Conservation (phyloP, 2,329 filamentous ascomycete species). For the Sporothrix variecibatus region DNA sequence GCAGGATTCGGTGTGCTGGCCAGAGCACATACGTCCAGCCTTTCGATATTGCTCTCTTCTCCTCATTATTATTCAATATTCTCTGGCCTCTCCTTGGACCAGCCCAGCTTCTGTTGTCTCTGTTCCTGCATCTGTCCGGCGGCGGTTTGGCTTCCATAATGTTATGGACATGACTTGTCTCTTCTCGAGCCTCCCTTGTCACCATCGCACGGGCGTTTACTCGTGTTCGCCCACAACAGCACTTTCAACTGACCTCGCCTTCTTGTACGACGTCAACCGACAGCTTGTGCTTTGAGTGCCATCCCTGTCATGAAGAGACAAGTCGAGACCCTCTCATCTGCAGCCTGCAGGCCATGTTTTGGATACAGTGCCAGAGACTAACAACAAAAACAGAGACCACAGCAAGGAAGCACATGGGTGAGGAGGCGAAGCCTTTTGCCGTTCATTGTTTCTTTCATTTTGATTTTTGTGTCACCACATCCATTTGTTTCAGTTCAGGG, state of each 20-base stretch:
- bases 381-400: not conserved
- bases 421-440: not conserved
- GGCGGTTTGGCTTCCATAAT: slow-evolving; percentile 2
- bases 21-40: not conserved
- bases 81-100: not conserved
- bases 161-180: not conserved
- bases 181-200: not conserved
- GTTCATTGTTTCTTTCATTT: not conserved
- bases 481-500: not conserved
- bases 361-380: not conserved
- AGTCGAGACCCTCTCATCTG: not conserved
- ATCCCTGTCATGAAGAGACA: not conserved
- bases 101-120: not conserved
- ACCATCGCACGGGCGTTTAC: not conserved
- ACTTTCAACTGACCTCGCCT: not conserved
- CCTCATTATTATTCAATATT: not conserved
- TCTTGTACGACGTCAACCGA: not conserved
- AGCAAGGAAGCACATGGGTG: not conserved
- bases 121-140: slow-evolving; percentile 24
- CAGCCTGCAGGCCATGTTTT: not conserved
- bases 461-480: not conserved
- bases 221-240: not conserved
- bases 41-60: not conserved
- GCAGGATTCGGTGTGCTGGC: not conserved
- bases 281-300: not conserved